A percentile compares a stretch with the other conserved stretches of the same genome.
Conservation (phyloP, 2,329 filamentous ascomycete genomes). For the Apiospora sp. region DNA sequence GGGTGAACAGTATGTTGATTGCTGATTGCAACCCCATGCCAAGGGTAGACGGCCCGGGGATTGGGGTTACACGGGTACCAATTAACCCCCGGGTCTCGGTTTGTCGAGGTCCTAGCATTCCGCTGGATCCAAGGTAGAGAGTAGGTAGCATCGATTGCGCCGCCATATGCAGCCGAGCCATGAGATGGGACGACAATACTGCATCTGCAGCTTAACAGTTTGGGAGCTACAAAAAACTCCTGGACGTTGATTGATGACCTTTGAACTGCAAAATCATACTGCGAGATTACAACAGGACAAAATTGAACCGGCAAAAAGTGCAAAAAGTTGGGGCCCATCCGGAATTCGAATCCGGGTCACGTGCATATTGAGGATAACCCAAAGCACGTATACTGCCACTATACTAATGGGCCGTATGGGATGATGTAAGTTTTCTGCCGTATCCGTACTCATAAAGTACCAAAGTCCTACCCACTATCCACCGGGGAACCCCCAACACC, state of each 20-base stretch:
- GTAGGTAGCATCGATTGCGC: not conserved
- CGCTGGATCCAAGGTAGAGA: not conserved
- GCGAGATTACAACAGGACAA: not conserved
- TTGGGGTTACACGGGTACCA: not conserved
- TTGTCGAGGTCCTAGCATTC: not conserved
- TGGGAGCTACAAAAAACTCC: not conserved
- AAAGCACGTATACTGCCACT: slow-evolving; percentile 25
- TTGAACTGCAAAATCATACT: not conserved
- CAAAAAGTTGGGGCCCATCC: slow-evolving; percentile 22
- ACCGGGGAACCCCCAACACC: too few species aligned
- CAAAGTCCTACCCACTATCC: too few species aligned
- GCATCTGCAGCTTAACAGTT: not conserved
- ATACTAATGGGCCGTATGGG: slow-evolving; percentile 21
- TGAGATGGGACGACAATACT: not conserved
- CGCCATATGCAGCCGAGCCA: not conserved
- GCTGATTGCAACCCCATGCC: not conserved
- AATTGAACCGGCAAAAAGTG: not conserved
- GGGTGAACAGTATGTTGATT: not conserved
- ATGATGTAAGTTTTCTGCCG: too few species aligned
- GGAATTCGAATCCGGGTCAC: slow-evolving; percentile 24
- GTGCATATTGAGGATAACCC: slow-evolving; percentile 18
- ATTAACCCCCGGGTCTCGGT: not conserved
- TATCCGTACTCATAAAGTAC: too few species aligned
- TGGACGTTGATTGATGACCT: not conserved
- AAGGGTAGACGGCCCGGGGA: not conserved